Evolutionary conservation across 495 filamentous ascomycete species (phyloP).

Genomic region (Aspergillus steynii): DNA sequence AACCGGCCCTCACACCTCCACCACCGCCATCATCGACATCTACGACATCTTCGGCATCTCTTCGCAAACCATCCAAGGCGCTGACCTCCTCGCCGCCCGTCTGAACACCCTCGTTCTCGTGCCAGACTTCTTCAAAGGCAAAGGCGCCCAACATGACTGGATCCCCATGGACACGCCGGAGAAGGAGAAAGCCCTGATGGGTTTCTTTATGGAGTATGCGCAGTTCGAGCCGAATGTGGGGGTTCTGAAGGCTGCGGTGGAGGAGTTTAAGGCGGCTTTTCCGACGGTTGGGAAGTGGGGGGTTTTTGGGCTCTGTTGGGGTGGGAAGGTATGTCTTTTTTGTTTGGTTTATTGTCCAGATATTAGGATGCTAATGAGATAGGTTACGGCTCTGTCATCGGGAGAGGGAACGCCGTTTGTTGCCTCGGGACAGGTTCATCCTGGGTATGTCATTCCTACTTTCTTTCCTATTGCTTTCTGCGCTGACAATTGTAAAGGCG

Average conservation of each 20-base stretch:
- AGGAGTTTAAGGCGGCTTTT: conserved; percentile 28
- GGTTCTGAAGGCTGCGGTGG: conserved; percentile 23
- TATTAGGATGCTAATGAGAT: background rate
- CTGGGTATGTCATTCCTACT: conserved; percentile 29
- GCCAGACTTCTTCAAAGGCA: conserved; percentile 50
- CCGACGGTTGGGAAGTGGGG: conserved; percentile 41
- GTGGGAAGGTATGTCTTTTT: conserved; percentile 38
- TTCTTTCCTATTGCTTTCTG: background rate
- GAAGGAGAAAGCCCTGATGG: conserved; percentile 34
- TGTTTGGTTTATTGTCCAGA: background rate
- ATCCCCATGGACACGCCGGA: conserved; percentile 46
- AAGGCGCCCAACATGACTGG: conserved; percentile 27
- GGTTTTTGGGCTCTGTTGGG: conserved; percentile 51
- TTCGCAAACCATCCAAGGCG: conserved; percentile 54
- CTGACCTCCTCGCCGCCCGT: conserved; percentile 48
- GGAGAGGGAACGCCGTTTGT: conserved; percentile 42
- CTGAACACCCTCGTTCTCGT: conserved; percentile 42
- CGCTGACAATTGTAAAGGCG: conserved; percentile 23
- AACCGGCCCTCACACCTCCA: conserved; percentile 38
- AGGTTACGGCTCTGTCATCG: conserved; percentile 46
- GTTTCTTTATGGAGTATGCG: conserved; percentile 30
- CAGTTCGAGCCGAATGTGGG: conserved; percentile 25
- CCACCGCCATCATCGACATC: conserved; percentile 44
- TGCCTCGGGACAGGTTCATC: conserved; percentile 52
- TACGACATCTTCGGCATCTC: conserved; percentile 59